These are phyloP conservation scores for Hypoxylon trugodes DNA, from an alignment of 495 filamentous ascomycete genomes.

Conservation along the genomic window DNA sequence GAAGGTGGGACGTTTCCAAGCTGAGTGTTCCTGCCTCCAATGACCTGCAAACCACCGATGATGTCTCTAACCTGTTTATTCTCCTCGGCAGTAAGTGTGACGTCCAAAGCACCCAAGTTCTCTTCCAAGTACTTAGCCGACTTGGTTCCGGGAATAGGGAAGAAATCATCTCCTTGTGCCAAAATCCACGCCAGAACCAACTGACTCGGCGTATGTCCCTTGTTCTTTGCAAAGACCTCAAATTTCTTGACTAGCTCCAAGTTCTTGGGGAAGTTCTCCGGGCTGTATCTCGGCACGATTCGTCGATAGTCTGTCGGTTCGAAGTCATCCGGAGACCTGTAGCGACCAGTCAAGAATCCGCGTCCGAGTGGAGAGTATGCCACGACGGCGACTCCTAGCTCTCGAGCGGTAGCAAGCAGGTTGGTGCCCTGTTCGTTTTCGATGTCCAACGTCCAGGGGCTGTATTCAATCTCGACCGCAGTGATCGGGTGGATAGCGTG, in stretches of 20 bases:
- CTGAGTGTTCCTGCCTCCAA: constrained; percentile 1
- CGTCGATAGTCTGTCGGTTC: constrained; percentile 52
- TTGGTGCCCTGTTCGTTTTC: constrained; percentile 47
- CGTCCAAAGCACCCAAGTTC: constrained; percentile 58
- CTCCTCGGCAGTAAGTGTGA: constrained; percentile 48
- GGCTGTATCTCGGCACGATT: constrained; percentile 52
- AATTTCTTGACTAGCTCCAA: constrained; percentile 60
- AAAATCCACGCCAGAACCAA: constrained; percentile 65
- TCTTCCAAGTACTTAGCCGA: constrained; percentile 65
- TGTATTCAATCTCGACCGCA: constrained; percentile 60
- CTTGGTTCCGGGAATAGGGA: constrained; percentile 67
- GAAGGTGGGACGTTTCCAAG: constrained; percentile 1
- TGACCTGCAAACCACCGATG: constrained; percentile 19
- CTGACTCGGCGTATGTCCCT: constrained; percentile 58
- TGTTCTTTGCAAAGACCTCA: constrained; percentile 54
- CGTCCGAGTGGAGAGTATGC: constrained; percentile 59
- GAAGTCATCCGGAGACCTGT: constrained; percentile 46
- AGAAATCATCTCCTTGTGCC: constrained; percentile 64
- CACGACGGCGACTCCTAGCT: constrained; percentile 58
- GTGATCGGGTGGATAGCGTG: constrained; percentile 46
- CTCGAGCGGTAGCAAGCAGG: constrained; percentile 53
- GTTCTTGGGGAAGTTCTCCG: constrained; percentile 66
- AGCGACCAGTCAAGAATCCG: constrained; percentile 55
- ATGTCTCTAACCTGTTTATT: constrained; percentile 22
- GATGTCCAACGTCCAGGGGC: constrained; percentile 54